Evolutionary conservation across 176 grass and related monocot species (phyloP).

Genomic region (Tillandsia leiboldiana): DNA sequence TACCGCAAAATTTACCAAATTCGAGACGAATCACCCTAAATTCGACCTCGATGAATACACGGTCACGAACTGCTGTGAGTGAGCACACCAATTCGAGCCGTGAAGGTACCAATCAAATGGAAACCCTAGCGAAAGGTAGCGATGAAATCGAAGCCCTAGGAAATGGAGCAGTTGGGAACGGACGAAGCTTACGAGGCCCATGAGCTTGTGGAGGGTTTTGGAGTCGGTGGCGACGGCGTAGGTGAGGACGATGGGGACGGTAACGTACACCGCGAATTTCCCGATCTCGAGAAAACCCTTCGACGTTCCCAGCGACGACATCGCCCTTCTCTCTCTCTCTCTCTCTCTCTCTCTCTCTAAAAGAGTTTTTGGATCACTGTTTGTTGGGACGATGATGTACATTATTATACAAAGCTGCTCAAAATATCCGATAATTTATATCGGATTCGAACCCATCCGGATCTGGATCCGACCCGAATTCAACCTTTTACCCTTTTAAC

Average conservation of each 20-base stretch:
- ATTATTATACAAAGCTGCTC: too few relatives aligned
- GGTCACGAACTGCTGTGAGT: too few relatives aligned
- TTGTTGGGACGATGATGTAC: too few relatives aligned
- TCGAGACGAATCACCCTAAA: too few relatives aligned
- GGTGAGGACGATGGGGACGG: conserved; percentile 60
- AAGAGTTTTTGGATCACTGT: too few relatives aligned
- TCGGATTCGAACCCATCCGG: too few relatives aligned
- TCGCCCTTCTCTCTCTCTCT: conserved; percentile 14
- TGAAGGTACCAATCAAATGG: background rate
- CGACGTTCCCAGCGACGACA: conserved; percentile 69
- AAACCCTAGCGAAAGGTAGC: background rate
- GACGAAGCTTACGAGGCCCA: conserved; percentile 48
- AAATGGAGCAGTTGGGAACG: background rate
- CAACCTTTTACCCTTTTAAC: too few relatives aligned
- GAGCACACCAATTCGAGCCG: background rate
- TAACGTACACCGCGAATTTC: conserved; percentile 76
- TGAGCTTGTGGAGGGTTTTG: conserved; percentile 78
- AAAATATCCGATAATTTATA: too few relatives aligned
- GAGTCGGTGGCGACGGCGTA: conserved; percentile 84
- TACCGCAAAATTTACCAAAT: too few relatives aligned
- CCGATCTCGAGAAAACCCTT: conserved; percentile 82
- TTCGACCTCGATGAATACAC: too few relatives aligned
- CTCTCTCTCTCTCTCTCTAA: too few relatives aligned
- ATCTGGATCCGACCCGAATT: too few relatives aligned
- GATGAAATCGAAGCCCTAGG: background rate